phyloP scores from a whole-genome alignment of 2,329 filamentous ascomycete genomes.

The Alternaria infectoria region DNA sequence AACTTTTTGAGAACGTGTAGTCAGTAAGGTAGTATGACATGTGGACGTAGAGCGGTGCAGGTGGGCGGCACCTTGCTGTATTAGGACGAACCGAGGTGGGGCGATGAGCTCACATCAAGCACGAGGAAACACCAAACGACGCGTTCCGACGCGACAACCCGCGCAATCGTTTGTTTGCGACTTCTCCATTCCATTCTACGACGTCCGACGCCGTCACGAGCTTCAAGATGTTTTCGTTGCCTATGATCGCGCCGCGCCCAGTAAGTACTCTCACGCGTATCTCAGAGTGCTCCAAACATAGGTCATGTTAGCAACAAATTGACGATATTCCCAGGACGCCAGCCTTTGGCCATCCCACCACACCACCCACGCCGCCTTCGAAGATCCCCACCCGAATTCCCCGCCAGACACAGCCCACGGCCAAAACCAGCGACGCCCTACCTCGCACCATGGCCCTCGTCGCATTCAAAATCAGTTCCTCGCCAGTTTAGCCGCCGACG shows the following conservation, averaged over 20 bases:
- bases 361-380: conserved; percentile 22
- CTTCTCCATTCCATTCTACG: background rate
- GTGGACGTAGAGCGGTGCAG: background rate
- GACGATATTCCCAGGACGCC: conserved; percentile 31
- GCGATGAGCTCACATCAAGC: conserved; percentile 9
- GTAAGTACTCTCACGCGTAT: conserved; percentile 10
- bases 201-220: background rate
- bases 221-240: conserved; percentile 22
- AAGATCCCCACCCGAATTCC: conserved; percentile 26
- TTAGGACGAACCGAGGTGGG: conserved; percentile 14
- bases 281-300: background rate
- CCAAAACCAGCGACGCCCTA: conserved; percentile 24
- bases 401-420: conserved; percentile 22
- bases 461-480: conserved; percentile 54
- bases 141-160: conserved; percentile 6
- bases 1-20: background rate
- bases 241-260: conserved; percentile 25
- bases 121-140: conserved; percentile 16
- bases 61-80: background rate
- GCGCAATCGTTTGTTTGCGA: background rate
- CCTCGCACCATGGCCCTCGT: conserved; percentile 23
- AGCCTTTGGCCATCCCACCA: conserved; percentile 40
- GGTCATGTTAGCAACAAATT: background rate
- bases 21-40: background rate
- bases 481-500: conserved; percentile 74